Evolutionary conservation across 345 rosid species (phyloP).

Genomic region (Psidium friedrichsthalianum): DNA sequence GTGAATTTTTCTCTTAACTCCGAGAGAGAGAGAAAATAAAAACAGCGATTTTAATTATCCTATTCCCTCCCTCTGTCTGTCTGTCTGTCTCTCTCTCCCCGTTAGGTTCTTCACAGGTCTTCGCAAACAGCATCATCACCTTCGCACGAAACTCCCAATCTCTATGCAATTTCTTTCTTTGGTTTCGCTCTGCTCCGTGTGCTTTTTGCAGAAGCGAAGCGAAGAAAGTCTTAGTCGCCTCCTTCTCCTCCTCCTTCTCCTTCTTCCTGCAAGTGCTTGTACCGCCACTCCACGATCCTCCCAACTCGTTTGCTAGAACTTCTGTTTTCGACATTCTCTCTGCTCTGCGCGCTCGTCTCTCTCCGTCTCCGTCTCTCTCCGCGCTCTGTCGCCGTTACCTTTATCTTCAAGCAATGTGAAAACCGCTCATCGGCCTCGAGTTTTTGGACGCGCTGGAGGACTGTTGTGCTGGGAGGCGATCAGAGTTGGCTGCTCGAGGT

Average conservation of each 20-base stretch:
- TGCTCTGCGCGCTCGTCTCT: neutral
- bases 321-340: neutral
- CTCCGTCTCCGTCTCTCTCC: neutral
- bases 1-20: neutral
- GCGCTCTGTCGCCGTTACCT: constrained; percentile 8
- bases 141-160: neutral
- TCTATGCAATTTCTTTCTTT: neutral
- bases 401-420: constrained; percentile 28
- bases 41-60: neutral
- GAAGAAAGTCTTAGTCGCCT: neutral
- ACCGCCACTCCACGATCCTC: constrained; percentile 8
- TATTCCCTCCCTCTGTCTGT: neutral
- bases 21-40: neutral
- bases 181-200: neutral
- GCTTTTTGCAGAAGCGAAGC: neutral
- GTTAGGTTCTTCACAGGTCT: neutral
- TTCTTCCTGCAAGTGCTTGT: neutral
- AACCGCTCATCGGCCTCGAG: constrained; percentile 1
- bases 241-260: neutral
- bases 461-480: constrained; percentile 8
- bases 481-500: constrained; percentile 2
- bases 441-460: neutral
- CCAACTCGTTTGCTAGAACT: neutral
- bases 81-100: neutral
- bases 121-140: neutral